Conservation (phyloP, 306 rosid species). For the Rubus parviflorus region DNA sequence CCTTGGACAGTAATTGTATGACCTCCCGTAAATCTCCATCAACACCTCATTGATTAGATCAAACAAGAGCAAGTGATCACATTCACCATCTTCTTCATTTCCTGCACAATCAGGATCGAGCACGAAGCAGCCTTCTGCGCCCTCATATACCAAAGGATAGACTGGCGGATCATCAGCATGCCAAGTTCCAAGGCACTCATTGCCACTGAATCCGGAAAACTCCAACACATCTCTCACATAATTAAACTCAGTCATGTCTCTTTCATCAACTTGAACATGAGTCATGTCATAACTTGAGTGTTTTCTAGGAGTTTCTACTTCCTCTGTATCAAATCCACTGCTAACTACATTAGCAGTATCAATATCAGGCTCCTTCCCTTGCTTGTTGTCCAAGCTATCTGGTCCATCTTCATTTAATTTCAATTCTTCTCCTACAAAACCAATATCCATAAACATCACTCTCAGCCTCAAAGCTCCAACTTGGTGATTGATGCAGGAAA, state of each 20-base stretch:
- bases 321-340: slow-evolving; percentile 17
- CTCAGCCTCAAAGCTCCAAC: slow-evolving; percentile 5
- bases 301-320: slow-evolving; percentile 1
- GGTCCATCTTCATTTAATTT: slow-evolving; percentile 22
- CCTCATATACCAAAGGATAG: slow-evolving; percentile 51
- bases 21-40: slow-evolving; percentile 59
- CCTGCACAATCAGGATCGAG: slow-evolving; percentile 53
- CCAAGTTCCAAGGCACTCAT: slow-evolving; percentile 48
- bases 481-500: neutral
- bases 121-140: slow-evolving; percentile 48
- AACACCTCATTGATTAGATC: slow-evolving; percentile 73
- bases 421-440: slow-evolving; percentile 31
- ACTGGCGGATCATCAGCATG: slow-evolving; percentile 57
- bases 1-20: slow-evolving; percentile 56
- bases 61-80: slow-evolving; percentile 64
- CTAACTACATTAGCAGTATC: slow-evolving; percentile 21
- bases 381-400: slow-evolving; percentile 17
- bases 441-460: neutral
- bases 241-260: slow-evolving; percentile 47
- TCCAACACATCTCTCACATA: slow-evolving; percentile 74
- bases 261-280: slow-evolving; percentile 34
- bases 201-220: slow-evolving; percentile 49
- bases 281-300: slow-evolving; percentile 25
- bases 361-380: slow-evolving; percentile 23
- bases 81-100: slow-evolving; percentile 41